Conservation (phyloP, 768 basidiomycete genomes). For the Calocera cornea region DNA sequence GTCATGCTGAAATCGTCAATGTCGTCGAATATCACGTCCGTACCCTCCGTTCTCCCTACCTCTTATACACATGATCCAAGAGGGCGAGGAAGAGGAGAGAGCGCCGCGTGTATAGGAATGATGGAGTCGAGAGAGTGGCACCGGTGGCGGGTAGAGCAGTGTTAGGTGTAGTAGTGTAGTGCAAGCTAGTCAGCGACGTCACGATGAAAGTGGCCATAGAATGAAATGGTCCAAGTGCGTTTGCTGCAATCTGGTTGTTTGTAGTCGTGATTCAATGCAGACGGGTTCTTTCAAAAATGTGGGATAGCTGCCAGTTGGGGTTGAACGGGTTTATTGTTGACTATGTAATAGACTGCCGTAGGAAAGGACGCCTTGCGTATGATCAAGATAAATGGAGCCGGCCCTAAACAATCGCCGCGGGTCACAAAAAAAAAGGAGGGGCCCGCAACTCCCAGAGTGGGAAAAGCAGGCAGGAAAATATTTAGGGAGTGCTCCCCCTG, state of each 20-base stretch:
- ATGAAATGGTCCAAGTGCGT: neutral
- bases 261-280: neutral
- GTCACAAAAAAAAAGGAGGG: neutral
- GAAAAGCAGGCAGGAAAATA: slow-evolving; percentile 6
- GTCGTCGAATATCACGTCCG: neutral
- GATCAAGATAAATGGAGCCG: neutral
- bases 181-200: no score
- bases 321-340: neutral
- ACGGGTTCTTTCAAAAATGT: neutral
- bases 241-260: neutral
- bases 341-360: no score
- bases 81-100: slow-evolving; percentile 4
- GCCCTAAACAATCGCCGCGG: neutral
- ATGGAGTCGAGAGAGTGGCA: neutral
- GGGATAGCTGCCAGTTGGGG: neutral
- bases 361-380: no score
- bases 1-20: neutral
- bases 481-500: slow-evolving; percentile 4
- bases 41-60: neutral
- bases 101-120: neutral
- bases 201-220: neutral
- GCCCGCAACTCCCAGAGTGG: slow-evolving; percentile 5
- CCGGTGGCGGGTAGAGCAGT: no score
- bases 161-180: no score
- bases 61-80: neutral